Conservation (phyloP, 1,284 basidiomycete genomes). For the Limonomyces culmigenus region DNA sequence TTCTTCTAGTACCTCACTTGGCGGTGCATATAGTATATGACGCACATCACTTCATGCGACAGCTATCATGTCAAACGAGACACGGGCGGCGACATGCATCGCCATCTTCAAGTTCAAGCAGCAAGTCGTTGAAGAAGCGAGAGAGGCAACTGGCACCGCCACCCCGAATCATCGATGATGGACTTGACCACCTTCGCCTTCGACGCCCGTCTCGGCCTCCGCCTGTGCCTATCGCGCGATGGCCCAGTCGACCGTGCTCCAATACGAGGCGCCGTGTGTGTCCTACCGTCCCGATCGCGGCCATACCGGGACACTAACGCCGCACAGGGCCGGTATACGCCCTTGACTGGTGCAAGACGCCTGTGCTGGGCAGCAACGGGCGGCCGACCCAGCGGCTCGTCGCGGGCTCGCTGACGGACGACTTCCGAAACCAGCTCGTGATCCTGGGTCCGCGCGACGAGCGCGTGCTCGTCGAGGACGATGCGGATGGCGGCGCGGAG, state of each 20-base stretch:
- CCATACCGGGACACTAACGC: conserved; percentile 6
- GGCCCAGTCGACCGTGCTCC: conserved; percentile 47
- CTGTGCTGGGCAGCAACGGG: conserved; percentile 51
- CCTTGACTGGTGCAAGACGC: conserved; percentile 72
- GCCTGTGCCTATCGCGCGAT: conserved; percentile 21
- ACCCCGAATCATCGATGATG: no score
- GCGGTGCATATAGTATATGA: no score
- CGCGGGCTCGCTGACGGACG: conserved; percentile 65
- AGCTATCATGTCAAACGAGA: no score
- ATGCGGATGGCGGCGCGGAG: conserved; percentile 64
- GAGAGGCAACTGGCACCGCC: no score
- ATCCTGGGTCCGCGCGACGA: conserved; percentile 73
- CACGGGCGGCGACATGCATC: no score
- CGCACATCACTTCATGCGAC: no score
- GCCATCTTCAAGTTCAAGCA: no score
- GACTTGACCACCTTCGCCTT: no score
- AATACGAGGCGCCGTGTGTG: conserved; percentile 65
- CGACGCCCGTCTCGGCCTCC: no score
- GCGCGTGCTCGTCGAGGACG: conserved; percentile 66
- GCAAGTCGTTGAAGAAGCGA: no score
- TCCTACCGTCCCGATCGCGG: conserved; percentile 3
- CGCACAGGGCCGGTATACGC: conserved; percentile 63
- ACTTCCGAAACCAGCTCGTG: conserved; percentile 67
- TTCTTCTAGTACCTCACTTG: no score
- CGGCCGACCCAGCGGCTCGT: conserved; percentile 65